phyloP scores from a whole-genome alignment of 805 yeast species.

The Lipomyces mesembrius region DNA sequence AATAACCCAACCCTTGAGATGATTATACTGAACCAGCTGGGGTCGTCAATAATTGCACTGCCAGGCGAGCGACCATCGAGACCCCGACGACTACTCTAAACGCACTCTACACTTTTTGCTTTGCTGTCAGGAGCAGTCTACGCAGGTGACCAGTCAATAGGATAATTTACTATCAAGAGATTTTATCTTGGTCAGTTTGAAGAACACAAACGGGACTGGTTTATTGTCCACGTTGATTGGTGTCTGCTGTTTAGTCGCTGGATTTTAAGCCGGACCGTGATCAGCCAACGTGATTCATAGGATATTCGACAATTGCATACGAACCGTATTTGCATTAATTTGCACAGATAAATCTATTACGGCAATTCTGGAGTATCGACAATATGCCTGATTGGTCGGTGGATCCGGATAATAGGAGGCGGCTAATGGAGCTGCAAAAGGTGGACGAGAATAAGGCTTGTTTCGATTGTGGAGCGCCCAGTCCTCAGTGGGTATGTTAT shows the following conservation, averaged over 20 bases:
- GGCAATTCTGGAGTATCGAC: not conserved
- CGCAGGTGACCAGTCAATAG: not conserved
- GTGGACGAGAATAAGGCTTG: constrained; percentile 83
- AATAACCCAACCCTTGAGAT: not conserved
- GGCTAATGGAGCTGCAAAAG: constrained; percentile 68
- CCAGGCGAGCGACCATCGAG: not conserved
- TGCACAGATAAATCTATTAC: not conserved
- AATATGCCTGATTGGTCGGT: constrained; percentile 72
- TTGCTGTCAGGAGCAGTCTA: not conserved
- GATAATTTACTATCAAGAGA: not conserved
- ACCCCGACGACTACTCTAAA: too few species aligned
- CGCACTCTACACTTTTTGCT: not conserved
- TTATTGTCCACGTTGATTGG: not conserved
- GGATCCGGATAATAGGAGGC: constrained; percentile 88
- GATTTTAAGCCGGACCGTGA: not conserved
- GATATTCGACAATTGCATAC: not conserved
- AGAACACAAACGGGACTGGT: not conserved
- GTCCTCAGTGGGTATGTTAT: constrained; percentile 83
- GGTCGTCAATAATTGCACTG: not conserved
- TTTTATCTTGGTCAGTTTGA: not conserved
- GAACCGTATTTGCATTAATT: not conserved
- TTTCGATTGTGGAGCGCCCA: constrained; percentile 92
- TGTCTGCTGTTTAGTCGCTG: not conserved
- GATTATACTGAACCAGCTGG: not conserved
- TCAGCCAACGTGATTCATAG: not conserved